Evolutionary conservation across 208 protist species (phyloP).

Genomic region (Pavlovales sp.): DNA sequence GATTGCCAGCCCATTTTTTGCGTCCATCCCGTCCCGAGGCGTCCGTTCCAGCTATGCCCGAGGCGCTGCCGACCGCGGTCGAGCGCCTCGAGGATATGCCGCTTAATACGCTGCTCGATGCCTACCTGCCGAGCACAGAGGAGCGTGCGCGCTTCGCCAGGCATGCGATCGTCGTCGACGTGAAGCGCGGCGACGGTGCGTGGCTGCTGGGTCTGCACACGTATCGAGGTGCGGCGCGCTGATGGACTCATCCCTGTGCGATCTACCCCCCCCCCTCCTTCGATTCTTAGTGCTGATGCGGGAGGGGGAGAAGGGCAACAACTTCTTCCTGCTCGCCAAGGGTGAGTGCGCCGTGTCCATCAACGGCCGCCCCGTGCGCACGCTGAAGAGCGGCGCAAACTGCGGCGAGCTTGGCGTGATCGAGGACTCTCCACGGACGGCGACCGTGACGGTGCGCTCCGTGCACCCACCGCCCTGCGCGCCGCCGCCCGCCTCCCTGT

Average conservation of each 20-base stretch:
- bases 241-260: no score
- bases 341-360: background rate
- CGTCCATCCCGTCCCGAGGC: no score
- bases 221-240: no score
- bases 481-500: no score
- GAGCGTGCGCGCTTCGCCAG: background rate
- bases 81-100: no score
- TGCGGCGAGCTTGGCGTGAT: background rate
- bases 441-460: background rate
- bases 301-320: background rate
- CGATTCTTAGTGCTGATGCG: background rate
- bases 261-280: no score
- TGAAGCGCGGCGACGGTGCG: background rate
- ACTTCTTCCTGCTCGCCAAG: background rate
- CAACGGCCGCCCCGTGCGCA: no score
- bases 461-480: background rate
- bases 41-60: no score
- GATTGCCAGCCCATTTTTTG: no score
- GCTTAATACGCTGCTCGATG: background rate
- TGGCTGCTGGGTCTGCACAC: no score
- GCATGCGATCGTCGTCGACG: background rate
- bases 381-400: no score
- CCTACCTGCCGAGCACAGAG: background rate
- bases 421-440: background rate
- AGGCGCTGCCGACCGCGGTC: no score